Evolutionary conservation across 2,329 filamentous ascomycete genomes (phyloP), one percentile per base, ranked within the genome.

Genomic region (Cercospora sp.): DNA sequence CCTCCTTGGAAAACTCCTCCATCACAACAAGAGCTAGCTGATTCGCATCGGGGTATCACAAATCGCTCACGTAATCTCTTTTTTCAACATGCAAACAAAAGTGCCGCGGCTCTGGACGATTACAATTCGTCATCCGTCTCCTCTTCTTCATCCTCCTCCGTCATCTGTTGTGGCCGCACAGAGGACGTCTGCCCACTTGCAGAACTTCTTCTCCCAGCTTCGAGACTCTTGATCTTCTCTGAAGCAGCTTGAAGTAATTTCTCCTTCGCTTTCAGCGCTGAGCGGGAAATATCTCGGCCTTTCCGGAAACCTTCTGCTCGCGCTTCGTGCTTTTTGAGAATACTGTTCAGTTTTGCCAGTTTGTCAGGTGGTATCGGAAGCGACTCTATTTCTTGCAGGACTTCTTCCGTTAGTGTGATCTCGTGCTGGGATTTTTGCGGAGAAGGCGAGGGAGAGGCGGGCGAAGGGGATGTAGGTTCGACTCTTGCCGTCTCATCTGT

Each of bases 221-320:
- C 85, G 40, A 90, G 76, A 12, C 80, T 80, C 5, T 78, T 79
- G 84, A 96, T 82, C 73, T 90, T 81, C 76, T 91, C 81, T 81
- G 89, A 85, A 80, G 97, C 80, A 78, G 91, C 82, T 78, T 84
- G 79, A 77, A 90, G 82, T 80, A 88, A 81, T 76, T 87, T 79
- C 82, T 94, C 89, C 71, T 89, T 89, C 4, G 84, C 83, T 75
- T 87, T 88, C 37, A 92, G 75, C 3, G 85, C 86, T 8, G 86
- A 78, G n/a, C 91, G 81, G 3, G 86, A 85, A 6, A 90, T 85
- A 68, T 94, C 90, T 2, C 91, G 82, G 0, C 90, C 90, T 69
- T 85, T 85, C 45, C 83, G 82, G 21, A 91, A 82, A 0, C 91
- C 91, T 73, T 85, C 86, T 0, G 85, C 83, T 62, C 83, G 85